Base-by-base conservation (phyloP, 208 protist species). In the Leishmania braziliensis region DNA sequence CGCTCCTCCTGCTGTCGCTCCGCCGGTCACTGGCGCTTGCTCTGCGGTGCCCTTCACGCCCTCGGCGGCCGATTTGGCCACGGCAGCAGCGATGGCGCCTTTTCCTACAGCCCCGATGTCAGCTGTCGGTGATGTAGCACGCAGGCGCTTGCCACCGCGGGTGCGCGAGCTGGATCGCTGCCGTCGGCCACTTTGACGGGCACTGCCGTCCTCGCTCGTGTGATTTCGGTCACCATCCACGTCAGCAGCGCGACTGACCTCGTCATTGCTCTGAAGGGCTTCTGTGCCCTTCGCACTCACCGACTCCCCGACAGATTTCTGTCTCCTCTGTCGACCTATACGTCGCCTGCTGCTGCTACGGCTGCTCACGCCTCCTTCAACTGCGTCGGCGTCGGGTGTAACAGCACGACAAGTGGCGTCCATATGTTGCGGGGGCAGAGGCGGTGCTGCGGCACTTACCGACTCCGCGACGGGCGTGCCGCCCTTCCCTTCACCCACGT, bases 71-170 rank as follows among this genome's bases (percentile, higher is more conserved):
- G 54, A n/a, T 4, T 66, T 60, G 46, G 16, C 70, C 46, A 39
- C 48, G 29, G 48, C 46, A 33, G 70, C 39, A 12, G 39, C 33
- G 63, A 39, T 29, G 68, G 43, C 29, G 29, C 14, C 51, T 23
- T 23, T 12, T 26, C 3, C 72, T 12, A 54, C 29, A 56, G 75
- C 39, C 18, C 23, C 48, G 12, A 16, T 23, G 51, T 4, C 48
- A 29, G 20, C 48, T 62, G 51, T 48, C 10, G 53, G 33, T 29
- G 36, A 14, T 36, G 14, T 29, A 18, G 73, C 73, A 66, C 54
- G 29, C 54, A 77, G 53, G 16, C 73, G 73, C 73, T 51, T 77
- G 29, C 73, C 71, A 60, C 71, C 12, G 29, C 71, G 46, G 51
- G 50, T 60, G n/a, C 71, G 71, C 33, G 71, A 29, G 12, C 10